These are phyloP conservation scores for Urostyla sp. DNA, from an alignment of 73 alveolate species.

Conservation along the genomic window DNA sequence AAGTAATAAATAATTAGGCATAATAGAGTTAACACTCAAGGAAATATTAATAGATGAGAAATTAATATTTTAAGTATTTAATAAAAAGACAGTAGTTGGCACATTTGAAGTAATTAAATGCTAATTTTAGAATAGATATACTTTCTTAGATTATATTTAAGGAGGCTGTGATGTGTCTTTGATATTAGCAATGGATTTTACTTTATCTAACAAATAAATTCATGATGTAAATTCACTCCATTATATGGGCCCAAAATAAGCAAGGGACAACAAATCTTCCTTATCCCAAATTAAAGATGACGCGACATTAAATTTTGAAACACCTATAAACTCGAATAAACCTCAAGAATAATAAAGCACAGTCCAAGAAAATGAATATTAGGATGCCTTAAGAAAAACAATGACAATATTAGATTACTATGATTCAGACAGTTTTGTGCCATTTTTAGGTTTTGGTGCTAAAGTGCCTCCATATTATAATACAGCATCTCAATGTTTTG, in stretches of 20 bases:
- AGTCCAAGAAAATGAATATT: constrained; percentile 15
- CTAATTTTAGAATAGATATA: constrained; percentile 49
- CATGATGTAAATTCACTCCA: constrained; percentile 86
- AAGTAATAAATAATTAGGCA: constrained; percentile 65
- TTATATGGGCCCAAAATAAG: constrained; percentile 58
- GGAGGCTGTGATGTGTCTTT: constrained; percentile 89
- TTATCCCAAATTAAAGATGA: neutral
- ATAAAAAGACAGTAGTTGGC: constrained; percentile 65
- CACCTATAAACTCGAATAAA: neutral
- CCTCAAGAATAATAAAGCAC: neutral
- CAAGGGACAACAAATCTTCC: constrained; percentile 60
- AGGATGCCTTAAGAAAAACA: constrained; percentile 22
- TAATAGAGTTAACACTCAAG: constrained; percentile 45
- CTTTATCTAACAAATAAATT: constrained; percentile 83
- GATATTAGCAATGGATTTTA: constrained; percentile 94
- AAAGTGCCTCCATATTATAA: constrained; percentile 74
- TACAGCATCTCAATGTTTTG: constrained; percentile 72
- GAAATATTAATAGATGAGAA: constrained; percentile 47
- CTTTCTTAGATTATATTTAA: constrained; percentile 92
- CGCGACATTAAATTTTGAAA: neutral
- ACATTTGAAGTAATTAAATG: constrained; percentile 36
- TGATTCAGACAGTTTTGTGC: constrained; percentile 91
- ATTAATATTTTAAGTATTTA: constrained; percentile 16
- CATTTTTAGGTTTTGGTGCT: constrained; percentile 96
- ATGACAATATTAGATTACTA: constrained; percentile 81